These are phyloP conservation scores for Claviceps pazoutovae DNA, from an alignment of 2,329 filamentous ascomycete species.

Conservation along the genomic window DNA sequence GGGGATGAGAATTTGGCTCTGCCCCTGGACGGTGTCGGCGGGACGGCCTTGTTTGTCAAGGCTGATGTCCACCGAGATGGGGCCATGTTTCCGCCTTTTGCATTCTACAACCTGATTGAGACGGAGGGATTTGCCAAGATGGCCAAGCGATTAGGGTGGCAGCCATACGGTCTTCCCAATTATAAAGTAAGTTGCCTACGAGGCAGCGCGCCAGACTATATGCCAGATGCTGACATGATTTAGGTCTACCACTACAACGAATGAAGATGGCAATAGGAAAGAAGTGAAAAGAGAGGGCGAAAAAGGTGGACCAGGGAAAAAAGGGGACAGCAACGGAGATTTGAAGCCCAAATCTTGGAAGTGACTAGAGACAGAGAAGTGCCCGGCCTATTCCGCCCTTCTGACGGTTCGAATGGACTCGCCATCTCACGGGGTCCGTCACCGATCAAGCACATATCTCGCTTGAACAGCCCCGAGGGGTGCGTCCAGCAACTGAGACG, in stretches of 20 bases:
- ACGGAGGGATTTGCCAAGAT: constrained; percentile 98
- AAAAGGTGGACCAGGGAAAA: not conserved
- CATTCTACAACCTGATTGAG: constrained; percentile 95
- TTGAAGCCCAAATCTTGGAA: too few species aligned
- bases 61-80: constrained; percentile 94
- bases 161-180: constrained; percentile 79
- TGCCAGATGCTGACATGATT: constrained; percentile 2
- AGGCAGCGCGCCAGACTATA: not conserved
- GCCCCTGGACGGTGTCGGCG: constrained; percentile 81
- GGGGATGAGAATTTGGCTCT: constrained; percentile 50
- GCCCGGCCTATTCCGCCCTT: too few species aligned
- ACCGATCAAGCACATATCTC: too few species aligned
- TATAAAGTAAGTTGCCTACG: constrained; percentile 60
- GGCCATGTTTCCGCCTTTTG: constrained; percentile 94
- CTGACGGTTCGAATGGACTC: too few species aligned
- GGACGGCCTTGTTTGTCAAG: constrained; percentile 84
- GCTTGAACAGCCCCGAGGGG: too few species aligned
- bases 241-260: constrained; percentile 88
- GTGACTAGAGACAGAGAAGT: too few species aligned
- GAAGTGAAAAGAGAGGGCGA: not conserved
- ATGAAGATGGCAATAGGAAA: constrained; percentile 28
- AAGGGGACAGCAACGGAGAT: not conserved
- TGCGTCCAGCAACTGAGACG: too few species aligned
- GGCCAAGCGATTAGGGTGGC: constrained; percentile 78
- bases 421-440: too few species aligned